phyloP scores from a whole-genome alignment of 176 grass and related monocot species.

The Cenchrus americanus region DNA sequence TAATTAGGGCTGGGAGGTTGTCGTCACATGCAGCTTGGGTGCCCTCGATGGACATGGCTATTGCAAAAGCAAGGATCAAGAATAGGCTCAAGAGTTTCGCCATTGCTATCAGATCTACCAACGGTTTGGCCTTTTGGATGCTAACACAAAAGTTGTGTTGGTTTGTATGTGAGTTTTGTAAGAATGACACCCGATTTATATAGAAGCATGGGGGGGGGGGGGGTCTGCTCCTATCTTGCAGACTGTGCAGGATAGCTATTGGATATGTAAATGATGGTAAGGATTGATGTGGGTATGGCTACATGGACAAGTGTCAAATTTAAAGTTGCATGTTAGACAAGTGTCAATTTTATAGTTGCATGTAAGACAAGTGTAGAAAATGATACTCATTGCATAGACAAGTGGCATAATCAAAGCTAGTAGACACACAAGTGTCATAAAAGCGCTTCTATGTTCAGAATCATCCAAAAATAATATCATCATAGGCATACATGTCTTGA shows the following conservation, averaged over 20 bases:
- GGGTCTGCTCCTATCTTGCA: background rate
- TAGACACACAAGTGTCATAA: background rate
- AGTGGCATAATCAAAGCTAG: background rate
- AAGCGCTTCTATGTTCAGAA: background rate
- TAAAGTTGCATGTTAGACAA: background rate
- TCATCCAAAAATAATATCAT: background rate
- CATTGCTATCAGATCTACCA: slow-evolving; percentile 11
- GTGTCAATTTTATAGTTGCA: background rate
- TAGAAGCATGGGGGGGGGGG: background rate
- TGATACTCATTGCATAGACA: background rate
- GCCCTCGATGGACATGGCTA: background rate
- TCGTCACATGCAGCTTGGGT: background rate
- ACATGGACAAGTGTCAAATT: background rate
- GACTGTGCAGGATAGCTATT: too few relatives aligned
- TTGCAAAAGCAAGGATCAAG: background rate
- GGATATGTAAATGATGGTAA: background rate
- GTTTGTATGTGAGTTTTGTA: background rate
- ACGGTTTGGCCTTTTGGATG: background rate
- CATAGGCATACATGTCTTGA: too few relatives aligned
- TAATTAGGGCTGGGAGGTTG: background rate
- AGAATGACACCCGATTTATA: background rate
- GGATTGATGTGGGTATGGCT: background rate
- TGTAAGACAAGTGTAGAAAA: background rate
- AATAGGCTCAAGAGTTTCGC: slow-evolving; percentile 21
- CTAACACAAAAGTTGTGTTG: background rate